Evolutionary conservation across 2,329 filamentous ascomycete genomes (phyloP), one percentile per base, ranked within the genome.

Genomic region (Trichophyton rubrum): DNA sequence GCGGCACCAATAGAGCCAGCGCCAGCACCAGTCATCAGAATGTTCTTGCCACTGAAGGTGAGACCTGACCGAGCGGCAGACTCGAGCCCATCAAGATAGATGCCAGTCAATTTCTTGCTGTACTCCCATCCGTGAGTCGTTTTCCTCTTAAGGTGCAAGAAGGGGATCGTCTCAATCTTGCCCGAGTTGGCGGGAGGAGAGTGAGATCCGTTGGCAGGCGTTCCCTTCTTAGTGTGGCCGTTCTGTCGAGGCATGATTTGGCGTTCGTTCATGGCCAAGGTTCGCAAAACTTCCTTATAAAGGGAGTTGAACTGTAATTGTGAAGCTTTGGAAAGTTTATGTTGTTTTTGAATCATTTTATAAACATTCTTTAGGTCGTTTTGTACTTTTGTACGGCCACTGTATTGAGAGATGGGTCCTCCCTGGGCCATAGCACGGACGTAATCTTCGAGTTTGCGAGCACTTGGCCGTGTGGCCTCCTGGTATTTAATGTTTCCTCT

Each of bases 381-480:
- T 76, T 97, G 93, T 38, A 99, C 93, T 82, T 97, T 99, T 66
- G 91, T 93, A 49, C 93, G 87, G 78, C 96, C 97, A 71, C 92
- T 93, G 73, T 99, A 99, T 74, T 99, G 93, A 33, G 92, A 96
- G 68, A 99, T 95, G 77, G 96, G 97, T 71, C 93, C 93, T 64
- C 93, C 93, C 67, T 96, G 91, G 8, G 92, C 92, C 93, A 99
- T 97, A 74, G 97, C 90, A 71, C 89, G 89, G 57, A 99, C 93
- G 69, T 99, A 99, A 74, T 97, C 92, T 78, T 99, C 93, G 51
- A 99, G 83, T 78, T 99, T 99, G 68, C 93, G 87, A 73, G 92
- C 93, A 72, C 90, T 95, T 38, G 88, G 80, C 60, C 93, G 84
- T 60, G 91, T 88, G 6, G 87, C 82, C 74, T 99, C 93, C 70